These are phyloP conservation scores for Bipolaris cookei DNA, from an alignment of 2,329 filamentous ascomycete species.

Conservation along the genomic window DNA sequence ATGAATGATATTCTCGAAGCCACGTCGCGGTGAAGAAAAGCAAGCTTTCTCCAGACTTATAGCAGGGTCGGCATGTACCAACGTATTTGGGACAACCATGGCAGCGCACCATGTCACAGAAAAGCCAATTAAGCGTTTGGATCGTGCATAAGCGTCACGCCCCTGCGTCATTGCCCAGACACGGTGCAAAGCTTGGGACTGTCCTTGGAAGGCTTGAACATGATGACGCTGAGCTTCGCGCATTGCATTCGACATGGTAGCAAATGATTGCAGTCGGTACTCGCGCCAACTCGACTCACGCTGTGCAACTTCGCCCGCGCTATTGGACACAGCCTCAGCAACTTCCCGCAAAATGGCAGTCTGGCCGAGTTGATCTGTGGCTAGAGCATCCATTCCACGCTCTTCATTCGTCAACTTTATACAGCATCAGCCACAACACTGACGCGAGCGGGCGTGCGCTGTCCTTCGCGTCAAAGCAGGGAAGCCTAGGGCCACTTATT, in stretches of 20 bases:
- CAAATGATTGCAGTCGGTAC: background rate
- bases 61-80: background rate
- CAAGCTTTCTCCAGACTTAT: background rate
- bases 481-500: slow-evolving; percentile 15
- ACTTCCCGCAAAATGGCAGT: background rate
- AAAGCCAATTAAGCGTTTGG: slow-evolving; percentile 27
- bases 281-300: slow-evolving; percentile 9
- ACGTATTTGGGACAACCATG: background rate
- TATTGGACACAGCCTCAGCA: slow-evolving; percentile 10
- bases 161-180: slow-evolving; percentile 15
- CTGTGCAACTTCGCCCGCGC: slow-evolving; percentile 17
- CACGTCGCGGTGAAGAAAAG: background rate
- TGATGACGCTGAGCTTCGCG: slow-evolving; percentile 29
- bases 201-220: slow-evolving; percentile 27
- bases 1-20: too few species aligned
- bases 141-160: slow-evolving; percentile 15
- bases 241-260: slow-evolving; percentile 1
- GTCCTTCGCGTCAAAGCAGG: slow-evolving; percentile 7
- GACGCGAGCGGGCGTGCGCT: slow-evolving; percentile 12
- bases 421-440: slow-evolving; percentile 7
- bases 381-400: slow-evolving; percentile 1
- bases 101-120: slow-evolving; percentile 6
- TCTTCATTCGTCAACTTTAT: slow-evolving; percentile 6
- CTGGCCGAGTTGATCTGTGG: slow-evolving; percentile 6
- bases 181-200: slow-evolving; percentile 6